Evolutionary conservation across 1,139 yeast species (phyloP).

Genomic region (Yamadazyma dendronema): DNA sequence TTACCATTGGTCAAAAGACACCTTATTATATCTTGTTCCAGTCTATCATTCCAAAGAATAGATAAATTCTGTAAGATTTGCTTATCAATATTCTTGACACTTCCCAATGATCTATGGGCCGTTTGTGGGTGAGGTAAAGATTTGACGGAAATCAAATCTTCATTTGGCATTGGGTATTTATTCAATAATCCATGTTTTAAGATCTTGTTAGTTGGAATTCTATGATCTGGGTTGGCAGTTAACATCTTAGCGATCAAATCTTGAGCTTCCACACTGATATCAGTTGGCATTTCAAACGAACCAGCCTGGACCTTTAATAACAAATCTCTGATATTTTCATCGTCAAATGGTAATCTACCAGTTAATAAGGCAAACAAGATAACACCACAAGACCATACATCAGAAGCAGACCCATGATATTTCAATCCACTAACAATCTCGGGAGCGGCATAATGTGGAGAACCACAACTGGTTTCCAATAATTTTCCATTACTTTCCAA

Average conservation of each 20-base stretch:
- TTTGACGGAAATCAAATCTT: slow-evolving; percentile 49
- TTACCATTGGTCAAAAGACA: slow-evolving; percentile 57
- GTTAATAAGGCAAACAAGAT: slow-evolving; percentile 73
- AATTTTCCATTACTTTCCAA: slow-evolving; percentile 69
- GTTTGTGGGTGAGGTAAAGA: slow-evolving; percentile 66
- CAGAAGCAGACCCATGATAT: slow-evolving; percentile 81
- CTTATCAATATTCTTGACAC: slow-evolving; percentile 52
- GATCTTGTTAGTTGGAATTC: slow-evolving; percentile 77
- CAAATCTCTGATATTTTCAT: slow-evolving; percentile 69
- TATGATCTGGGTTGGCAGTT: slow-evolving; percentile 70
- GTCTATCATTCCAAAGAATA: slow-evolving; percentile 73
- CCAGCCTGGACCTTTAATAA: slow-evolving; percentile 76
- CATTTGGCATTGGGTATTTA: slow-evolving; percentile 57
- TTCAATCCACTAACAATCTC: slow-evolving; percentile 77
- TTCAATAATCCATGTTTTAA: slow-evolving; percentile 71
- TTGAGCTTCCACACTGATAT: slow-evolving; percentile 60
- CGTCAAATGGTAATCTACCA: slow-evolving; percentile 81
- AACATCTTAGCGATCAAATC: slow-evolving; percentile 73
- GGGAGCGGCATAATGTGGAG: slow-evolving; percentile 87
- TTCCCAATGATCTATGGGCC: slow-evolving; percentile 48
- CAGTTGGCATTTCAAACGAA: slow-evolving; percentile 68
- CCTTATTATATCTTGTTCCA: slow-evolving; percentile 52
- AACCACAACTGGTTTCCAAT: slow-evolving; percentile 78
- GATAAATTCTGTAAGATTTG: slow-evolving; percentile 67
- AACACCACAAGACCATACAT: slow-evolving; percentile 86